Conservation (phyloP, 2,329 filamentous ascomycete genomes). For the Daldinia eschscholtzii region DNA sequence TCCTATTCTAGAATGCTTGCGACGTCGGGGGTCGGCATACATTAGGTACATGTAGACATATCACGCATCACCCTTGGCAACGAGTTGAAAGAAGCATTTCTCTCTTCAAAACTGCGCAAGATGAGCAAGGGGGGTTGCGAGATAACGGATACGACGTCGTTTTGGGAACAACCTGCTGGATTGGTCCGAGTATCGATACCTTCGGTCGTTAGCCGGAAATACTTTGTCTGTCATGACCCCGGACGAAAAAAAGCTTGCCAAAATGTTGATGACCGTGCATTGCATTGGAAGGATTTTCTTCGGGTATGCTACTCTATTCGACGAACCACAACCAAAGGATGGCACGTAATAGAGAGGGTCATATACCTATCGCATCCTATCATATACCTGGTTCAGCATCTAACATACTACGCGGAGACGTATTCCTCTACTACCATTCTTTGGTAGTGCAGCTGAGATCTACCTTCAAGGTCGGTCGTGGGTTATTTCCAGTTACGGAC, state of each 20-base stretch:
- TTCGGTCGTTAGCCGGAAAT: slow-evolving; percentile 8
- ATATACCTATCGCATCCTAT: too few relatives aligned
- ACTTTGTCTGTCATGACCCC: not conserved
- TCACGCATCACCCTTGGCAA: not conserved
- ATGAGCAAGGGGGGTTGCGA: not conserved
- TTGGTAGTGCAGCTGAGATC: not conserved
- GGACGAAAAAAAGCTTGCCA: not conserved
- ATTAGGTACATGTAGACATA: not conserved
- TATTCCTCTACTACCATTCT: not conserved
- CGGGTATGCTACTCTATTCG: slow-evolving; percentile 4
- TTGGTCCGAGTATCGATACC: slow-evolving; percentile 10
- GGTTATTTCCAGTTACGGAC: not conserved
- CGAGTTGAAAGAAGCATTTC: not conserved
- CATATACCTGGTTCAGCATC: not conserved
- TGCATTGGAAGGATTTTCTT: slow-evolving; percentile 10
- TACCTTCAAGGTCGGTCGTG: not conserved
- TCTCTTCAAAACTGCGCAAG: not conserved
- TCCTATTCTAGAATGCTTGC: slow-evolving; percentile 13
- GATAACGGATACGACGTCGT: slow-evolving; percentile 9
- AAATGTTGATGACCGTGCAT: slow-evolving; percentile 13
- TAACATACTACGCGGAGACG: not conserved
- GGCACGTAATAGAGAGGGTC: slow-evolving; percentile 1
- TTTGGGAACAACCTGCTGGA: not conserved
- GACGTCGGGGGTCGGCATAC: slow-evolving; percentile 3
- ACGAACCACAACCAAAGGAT: not conserved